Conservation (phyloP, 192 early-diverging fungal genomes). For the Mortierella claussenii region DNA sequence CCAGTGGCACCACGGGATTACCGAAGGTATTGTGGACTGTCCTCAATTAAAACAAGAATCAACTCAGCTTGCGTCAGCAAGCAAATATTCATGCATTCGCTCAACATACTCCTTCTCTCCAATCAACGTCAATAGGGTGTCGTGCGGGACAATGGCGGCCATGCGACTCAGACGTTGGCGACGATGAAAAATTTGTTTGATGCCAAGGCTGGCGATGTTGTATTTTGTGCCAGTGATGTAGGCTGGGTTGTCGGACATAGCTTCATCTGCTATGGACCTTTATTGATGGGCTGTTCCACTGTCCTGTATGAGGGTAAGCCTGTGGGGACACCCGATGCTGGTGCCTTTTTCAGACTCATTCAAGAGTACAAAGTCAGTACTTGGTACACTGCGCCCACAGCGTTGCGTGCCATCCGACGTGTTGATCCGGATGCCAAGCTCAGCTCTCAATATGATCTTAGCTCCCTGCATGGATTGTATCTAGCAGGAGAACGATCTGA, state of each 20-base stretch:
- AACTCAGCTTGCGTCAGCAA: background rate
- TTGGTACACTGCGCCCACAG: constrained; percentile 88
- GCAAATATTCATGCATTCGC: too few relatives aligned
- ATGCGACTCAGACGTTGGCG: constrained; percentile 72
- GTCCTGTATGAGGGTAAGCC: constrained; percentile 92
- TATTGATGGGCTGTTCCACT: constrained; percentile 80
- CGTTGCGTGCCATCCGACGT: constrained; percentile 81
- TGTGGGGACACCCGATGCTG: constrained; percentile 80
- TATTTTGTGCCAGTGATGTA: constrained; percentile 87
- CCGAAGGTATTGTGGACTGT: constrained; percentile 70
- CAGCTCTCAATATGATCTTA: constrained; percentile 69
- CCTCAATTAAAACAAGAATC: background rate
- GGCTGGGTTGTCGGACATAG: constrained; percentile 92
- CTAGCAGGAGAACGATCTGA: constrained; percentile 88
- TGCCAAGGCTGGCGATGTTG: constrained; percentile 74
- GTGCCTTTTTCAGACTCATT: constrained; percentile 83
- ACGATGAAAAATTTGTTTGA: constrained; percentile 80
- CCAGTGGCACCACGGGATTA: constrained; percentile 78
- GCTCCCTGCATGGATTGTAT: constrained; percentile 70
- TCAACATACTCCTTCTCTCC: too few relatives aligned
- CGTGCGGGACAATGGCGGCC: constrained; percentile 69
- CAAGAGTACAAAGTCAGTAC: constrained; percentile 79
- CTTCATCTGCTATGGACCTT: constrained; percentile 84
- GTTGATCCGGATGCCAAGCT: constrained; percentile 76
- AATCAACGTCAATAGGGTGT: constrained; percentile 66